phyloP scores from a whole-genome alignment of 1,284 basidiomycete genomes.

The Malassezia caprae region DNA sequence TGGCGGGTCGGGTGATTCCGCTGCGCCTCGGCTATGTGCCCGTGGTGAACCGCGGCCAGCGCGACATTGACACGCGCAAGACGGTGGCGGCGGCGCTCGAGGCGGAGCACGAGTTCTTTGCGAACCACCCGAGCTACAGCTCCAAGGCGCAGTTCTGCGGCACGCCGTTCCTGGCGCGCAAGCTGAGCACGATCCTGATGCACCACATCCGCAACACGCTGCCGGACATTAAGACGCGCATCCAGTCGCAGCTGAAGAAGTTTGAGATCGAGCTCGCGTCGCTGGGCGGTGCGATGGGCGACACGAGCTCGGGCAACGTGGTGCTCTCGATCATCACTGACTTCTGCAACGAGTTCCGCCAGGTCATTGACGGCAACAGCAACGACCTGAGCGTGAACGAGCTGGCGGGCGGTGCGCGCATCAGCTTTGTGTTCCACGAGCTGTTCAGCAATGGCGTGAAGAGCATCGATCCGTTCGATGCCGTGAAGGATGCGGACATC shows the following conservation, averaged over 20 bases:
- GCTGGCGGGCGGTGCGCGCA: slow-evolving; percentile 89
- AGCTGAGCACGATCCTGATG: slow-evolving; percentile 97
- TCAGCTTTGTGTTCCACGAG: slow-evolving; percentile 97
- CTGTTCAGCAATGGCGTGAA: slow-evolving; percentile 92
- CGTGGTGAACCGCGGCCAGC: slow-evolving; percentile 90
- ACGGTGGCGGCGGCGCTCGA: slow-evolving; percentile 76
- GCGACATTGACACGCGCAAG: slow-evolving; percentile 80
- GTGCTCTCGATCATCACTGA: slow-evolving; percentile 93
- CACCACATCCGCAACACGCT: slow-evolving; percentile 92
- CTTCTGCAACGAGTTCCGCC: slow-evolving; percentile 91
- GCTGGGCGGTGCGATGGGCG: slow-evolving; percentile 79
- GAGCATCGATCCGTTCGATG: slow-evolving; percentile 92
- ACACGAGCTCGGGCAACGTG: slow-evolving; percentile 71
- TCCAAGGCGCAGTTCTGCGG: slow-evolving; percentile 91
- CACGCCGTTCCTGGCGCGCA: slow-evolving; percentile 90
- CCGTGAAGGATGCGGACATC: slow-evolving; percentile 96
- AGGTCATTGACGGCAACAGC: slow-evolving; percentile 90
- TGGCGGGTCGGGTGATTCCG: slow-evolving; percentile 87
- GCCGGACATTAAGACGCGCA: slow-evolving; percentile 91
- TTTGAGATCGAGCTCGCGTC: slow-evolving; percentile 70
- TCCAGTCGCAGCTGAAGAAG: slow-evolving; percentile 74
- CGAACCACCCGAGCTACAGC: slow-evolving; percentile 82
- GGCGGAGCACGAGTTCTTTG: slow-evolving; percentile 81
- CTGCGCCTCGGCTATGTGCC: slow-evolving; percentile 91
- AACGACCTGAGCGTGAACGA: slow-evolving; percentile 90